Base-by-base conservation (phyloP, 768 basidiomycete species). In the Termitomyces titanicus region DNA sequence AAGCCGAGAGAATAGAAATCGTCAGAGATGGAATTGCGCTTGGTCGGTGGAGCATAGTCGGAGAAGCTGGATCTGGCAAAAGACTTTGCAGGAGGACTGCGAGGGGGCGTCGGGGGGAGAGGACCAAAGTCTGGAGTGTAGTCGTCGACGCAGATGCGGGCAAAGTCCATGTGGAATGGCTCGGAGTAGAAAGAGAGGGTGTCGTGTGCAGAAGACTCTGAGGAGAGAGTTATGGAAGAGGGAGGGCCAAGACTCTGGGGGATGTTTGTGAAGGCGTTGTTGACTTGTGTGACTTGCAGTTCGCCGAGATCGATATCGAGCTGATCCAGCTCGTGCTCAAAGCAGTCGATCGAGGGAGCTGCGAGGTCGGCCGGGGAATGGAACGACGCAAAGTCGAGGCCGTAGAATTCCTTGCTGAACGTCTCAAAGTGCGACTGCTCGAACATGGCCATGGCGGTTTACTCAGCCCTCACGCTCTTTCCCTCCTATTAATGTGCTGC, bases 241-340 rank as follows among this genome's bases (percentile, higher is more conserved):
- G 83, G 86, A 55, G 89, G 86, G 59, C 86, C 86, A 70, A 79
- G 79, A 64, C 79, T 81, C 64, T 84, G 80, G 47, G 82, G 81
- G 64, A 82, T 82, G 60, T 80, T 79, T 61, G 79, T 75, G 75
- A 85, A 88, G 54, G 83, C 76, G 71, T 83, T 81, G 73, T 80
- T 81, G 60, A 78, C 79, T 68, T 83, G 82, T 58, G 88, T 81
- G 63, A 81, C 79, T 61, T 84, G 74, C 58, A 84, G 77, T 67
- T 85, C 81, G 53, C 83, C 76, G 64, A 83, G 78, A 68, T 84
- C 76, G 64, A 83, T 77, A 68, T 84, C 83, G 63, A 82, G 82
- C 64, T 89, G 81, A 72, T 91, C 90, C 64, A 93, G 80, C 72
- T 93, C 91, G 49, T 81, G 80, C 68, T 92, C 91, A 74, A 93